Evolutionary conservation across 2,329 filamentous ascomycete species (phyloP).

Genomic region (Ophiostoma novo-ulmi): DNA sequence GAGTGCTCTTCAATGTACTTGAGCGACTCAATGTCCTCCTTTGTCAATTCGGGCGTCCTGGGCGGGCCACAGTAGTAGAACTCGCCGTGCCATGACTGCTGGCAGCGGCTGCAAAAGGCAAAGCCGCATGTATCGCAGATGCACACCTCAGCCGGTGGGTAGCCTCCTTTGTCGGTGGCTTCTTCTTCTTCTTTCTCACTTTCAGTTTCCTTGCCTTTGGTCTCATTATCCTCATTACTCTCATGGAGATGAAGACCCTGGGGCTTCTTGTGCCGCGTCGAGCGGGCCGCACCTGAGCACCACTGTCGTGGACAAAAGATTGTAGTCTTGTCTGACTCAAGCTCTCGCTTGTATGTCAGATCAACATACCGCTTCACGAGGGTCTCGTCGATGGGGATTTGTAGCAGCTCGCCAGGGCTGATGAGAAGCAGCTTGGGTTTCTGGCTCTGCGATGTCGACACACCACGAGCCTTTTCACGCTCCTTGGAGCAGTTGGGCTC

Average conservation of each 20-base stretch:
- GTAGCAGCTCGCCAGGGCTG: conserved; percentile 76
- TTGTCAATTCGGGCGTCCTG: conserved; percentile 44
- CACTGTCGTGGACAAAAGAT: conserved; percentile 88
- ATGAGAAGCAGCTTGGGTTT: conserved; percentile 61
- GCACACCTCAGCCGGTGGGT: conserved; percentile 57
- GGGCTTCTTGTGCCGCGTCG: conserved; percentile 67
- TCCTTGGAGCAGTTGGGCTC: conserved; percentile 71
- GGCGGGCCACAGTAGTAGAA: conserved; percentile 64
- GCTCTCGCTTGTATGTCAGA: conserved; percentile 84
- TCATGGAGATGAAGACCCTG: conserved; percentile 58
- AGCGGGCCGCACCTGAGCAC: conserved; percentile 84
- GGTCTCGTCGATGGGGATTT: conserved; percentile 66
- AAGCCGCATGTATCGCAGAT: conserved; percentile 86
- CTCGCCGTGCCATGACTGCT: conserved; percentile 87
- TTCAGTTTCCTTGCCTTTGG: conserved; percentile 20
- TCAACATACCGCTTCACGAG: conserved; percentile 80
- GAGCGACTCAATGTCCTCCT: conserved; percentile 76
- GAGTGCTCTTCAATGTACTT: conserved; percentile 80
- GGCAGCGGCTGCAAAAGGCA: conserved; percentile 72
- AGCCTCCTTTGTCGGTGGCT: not conserved
- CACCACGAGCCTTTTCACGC: conserved; percentile 39
- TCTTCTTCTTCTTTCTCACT: not conserved
- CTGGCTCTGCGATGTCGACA: conserved; percentile 32
- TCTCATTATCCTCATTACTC: conserved; percentile 41
- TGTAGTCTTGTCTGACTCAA: conserved; percentile 87